A percentile compares a stretch with the other conserved stretches of the same genome.
phyloP scores from a whole-genome alignment of 345 rosid genomes.

The Microthlaspi erraticum region DNA sequence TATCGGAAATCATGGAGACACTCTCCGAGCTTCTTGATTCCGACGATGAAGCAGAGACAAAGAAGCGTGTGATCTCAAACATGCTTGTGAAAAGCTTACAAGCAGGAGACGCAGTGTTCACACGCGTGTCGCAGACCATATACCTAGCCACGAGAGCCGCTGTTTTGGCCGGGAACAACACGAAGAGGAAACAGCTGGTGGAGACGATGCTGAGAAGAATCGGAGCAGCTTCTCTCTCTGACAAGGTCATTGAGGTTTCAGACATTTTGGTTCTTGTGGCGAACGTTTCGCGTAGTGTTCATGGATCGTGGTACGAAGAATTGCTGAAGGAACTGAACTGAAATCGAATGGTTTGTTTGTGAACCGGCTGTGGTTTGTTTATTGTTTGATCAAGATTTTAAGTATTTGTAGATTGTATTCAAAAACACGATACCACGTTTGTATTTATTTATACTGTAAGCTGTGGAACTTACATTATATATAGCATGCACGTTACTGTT shows the following conservation, averaged over 20 bases:
- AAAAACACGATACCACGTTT: constrained; percentile 26
- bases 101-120: constrained; percentile 83
- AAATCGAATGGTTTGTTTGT: background rate
- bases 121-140: constrained; percentile 67
- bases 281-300: constrained; percentile 61
- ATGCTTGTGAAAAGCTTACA: constrained; percentile 63
- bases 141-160: constrained; percentile 72
- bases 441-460: constrained; percentile 15
- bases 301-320: constrained; percentile 66
- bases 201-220: constrained; percentile 62
- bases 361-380: constrained; percentile 13
- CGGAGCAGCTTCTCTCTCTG: constrained; percentile 61
- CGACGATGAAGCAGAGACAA: constrained; percentile 53
- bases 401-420: constrained; percentile 22
- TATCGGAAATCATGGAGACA: constrained; percentile 46
- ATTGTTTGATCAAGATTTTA: background rate
- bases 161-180: constrained; percentile 67
- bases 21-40: constrained; percentile 37
- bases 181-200: constrained; percentile 55
- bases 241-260: constrained; percentile 67
- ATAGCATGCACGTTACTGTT: constrained; percentile 11
- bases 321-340: constrained; percentile 42
- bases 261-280: constrained; percentile 69
- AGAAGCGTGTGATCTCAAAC: constrained; percentile 52
- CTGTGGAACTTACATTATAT: constrained; percentile 11